A percentile compares a stretch with the other conserved stretches of the same genome.
Evolutionary conservation across 495 filamentous ascomycete genomes (phyloP).

Genomic region (Penicillium waksmanii): DNA sequence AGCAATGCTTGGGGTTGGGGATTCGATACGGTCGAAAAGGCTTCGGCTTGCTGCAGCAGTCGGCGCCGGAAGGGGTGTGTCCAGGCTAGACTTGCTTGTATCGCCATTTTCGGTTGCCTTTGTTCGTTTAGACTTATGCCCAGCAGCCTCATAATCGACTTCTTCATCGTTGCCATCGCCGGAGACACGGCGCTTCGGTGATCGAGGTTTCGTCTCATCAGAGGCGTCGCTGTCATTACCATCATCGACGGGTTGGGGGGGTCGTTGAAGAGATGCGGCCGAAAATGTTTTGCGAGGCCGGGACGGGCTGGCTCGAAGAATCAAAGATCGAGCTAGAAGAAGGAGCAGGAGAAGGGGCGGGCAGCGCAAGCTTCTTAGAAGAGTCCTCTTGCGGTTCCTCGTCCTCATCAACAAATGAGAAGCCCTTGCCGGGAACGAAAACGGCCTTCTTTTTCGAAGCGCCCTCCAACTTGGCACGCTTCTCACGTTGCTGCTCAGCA

Average conservation of each 20-base stretch:
- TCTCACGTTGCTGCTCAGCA: conserved; percentile 49
- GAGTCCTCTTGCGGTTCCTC: conserved; percentile 14
- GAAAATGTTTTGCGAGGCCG: conserved; percentile 60
- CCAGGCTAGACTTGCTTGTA: conserved; percentile 37
- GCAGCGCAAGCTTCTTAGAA: conserved; percentile 13
- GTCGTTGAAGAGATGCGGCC: conserved; percentile 59
- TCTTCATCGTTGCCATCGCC: conserved; percentile 30
- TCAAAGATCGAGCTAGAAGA: conserved; percentile 26
- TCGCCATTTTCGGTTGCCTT: conserved; percentile 25
- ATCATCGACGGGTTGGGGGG: conserved; percentile 39
- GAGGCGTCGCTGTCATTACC: conserved; percentile 35
- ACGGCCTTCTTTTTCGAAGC: conserved; percentile 36
- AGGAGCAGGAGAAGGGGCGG: conserved; percentile 16
- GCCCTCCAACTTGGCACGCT: conserved; percentile 42
- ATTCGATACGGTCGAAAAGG: conserved; percentile 62
- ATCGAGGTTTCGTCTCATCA: conserved; percentile 27
- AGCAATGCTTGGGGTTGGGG: conserved; percentile 20
- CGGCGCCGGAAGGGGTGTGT: conserved; percentile 30
- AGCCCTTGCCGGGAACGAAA: conserved; percentile 47
- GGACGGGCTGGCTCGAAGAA: conserved; percentile 28
- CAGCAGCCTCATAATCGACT: conserved; percentile 27
- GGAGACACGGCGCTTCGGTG: conserved; percentile 26
- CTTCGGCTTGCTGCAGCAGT: conserved; percentile 46
- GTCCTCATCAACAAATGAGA: conserved; percentile 40
- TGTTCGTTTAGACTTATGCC: conserved; percentile 27